phyloP scores from a whole-genome alignment of 163 green algal species.

The Chlamydomonas reinhardtii region DNA sequence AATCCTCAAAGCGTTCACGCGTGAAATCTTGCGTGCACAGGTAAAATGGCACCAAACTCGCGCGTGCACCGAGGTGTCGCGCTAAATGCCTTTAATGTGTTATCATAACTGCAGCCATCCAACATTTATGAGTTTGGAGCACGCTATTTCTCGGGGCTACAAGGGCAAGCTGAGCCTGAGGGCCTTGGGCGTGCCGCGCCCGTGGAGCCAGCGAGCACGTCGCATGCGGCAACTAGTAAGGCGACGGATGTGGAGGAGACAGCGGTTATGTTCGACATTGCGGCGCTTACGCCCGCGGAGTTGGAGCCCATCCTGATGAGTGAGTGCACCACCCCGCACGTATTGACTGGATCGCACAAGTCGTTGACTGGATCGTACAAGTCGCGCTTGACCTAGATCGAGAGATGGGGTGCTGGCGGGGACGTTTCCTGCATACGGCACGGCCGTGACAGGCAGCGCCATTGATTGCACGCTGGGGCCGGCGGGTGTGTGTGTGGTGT shows the following conservation, averaged over 20 bases:
- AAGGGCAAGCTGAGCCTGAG: slow-evolving; percentile 17
- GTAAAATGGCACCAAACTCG: slow-evolving; percentile 28
- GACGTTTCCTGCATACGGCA: no score
- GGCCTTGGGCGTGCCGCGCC: not conserved
- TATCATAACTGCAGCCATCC: slow-evolving; percentile 63
- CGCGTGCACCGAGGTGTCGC: not conserved
- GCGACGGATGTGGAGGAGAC: slow-evolving; percentile 23
- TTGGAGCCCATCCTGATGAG: slow-evolving; percentile 62
- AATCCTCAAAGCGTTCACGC: slow-evolving; percentile 78
- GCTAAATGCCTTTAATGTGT: not conserved
- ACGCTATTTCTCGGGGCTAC: slow-evolving; percentile 68
- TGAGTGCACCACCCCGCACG: slow-evolving; percentile 24
- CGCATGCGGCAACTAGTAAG: not conserved
- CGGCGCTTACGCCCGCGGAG: slow-evolving; percentile 51
- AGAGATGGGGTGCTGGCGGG: no score
- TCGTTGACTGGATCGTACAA: no score
- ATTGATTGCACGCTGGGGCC: no score
- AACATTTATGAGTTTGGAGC: slow-evolving; percentile 84
- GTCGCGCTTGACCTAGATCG: no score
- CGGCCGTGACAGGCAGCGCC: no score
- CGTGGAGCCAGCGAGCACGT: not conserved
- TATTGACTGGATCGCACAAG: not conserved
- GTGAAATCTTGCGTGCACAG: slow-evolving; percentile 76
- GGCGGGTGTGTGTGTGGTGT: no score
- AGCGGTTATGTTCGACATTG: slow-evolving; percentile 47